Conservation (phyloP, 805 yeast species). For the Wickerhamomyces tratensis region DNA sequence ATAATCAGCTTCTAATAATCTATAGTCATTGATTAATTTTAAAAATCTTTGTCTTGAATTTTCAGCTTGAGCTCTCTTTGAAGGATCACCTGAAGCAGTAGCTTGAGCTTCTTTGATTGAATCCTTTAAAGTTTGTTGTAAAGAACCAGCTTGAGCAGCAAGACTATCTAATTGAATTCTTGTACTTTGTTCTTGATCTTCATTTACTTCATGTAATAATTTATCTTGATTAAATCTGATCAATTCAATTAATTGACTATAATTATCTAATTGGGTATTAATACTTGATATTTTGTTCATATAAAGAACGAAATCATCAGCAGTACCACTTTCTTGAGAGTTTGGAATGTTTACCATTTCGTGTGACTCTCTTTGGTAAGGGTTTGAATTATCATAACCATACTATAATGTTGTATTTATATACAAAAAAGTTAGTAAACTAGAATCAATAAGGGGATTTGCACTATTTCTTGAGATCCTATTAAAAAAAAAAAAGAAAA, state of each 20-base stretch:
- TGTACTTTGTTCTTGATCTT: conserved; percentile 56
- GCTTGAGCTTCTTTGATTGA: conserved; percentile 73
- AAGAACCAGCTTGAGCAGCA: conserved; percentile 66
- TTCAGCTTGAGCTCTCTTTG: conserved; percentile 87
- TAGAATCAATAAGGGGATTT: too few relatives aligned
- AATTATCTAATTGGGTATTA: conserved; percentile 60
- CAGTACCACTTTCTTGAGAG: conserved; percentile 9
- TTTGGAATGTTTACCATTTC: background rate
- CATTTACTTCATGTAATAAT: conserved; percentile 63
- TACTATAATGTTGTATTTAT: background rate
- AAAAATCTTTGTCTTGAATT: conserved; percentile 78
- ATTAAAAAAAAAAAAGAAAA: too few relatives aligned
- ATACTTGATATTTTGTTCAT: conserved; percentile 62
- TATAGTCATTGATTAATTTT: conserved; percentile 77
- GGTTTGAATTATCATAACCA: conserved; percentile 2
- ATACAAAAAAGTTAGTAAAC: too few relatives aligned
- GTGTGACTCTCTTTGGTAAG: conserved; percentile 1
- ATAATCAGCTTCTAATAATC: conserved; percentile 79
- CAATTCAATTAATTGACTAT: conserved; percentile 57
- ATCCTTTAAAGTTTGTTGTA: conserved; percentile 65
- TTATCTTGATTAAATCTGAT: conserved; percentile 64
- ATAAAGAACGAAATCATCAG: conserved; percentile 51
- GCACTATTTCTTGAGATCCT: too few relatives aligned
- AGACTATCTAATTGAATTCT: conserved; percentile 72
- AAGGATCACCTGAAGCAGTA: conserved; percentile 58